Percentiles rank a stretch among this genome's conserved stretches.
Evolutionary conservation across 2,329 filamentous ascomycete genomes (phyloP).

Genomic region (Hymenoscyphus albidus): DNA sequence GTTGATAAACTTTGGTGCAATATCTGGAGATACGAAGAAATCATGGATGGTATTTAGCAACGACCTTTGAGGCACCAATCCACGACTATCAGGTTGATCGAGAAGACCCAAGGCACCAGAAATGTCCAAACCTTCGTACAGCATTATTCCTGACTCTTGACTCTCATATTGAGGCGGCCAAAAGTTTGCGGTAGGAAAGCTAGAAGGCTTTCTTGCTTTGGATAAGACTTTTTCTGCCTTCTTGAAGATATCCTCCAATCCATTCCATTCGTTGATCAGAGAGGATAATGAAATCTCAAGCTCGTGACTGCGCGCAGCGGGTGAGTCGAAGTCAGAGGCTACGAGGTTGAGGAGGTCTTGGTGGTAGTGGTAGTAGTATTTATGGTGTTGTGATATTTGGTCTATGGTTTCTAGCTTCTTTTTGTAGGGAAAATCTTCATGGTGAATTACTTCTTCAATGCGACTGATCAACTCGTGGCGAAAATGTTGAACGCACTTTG

Average conservation of each 20-base stretch:
- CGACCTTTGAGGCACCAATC: background rate
- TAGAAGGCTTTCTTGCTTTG: background rate
- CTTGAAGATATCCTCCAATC: background rate
- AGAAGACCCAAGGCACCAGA: background rate
- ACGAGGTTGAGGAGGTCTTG: background rate
- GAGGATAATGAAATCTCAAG: background rate
- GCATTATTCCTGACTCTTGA: background rate
- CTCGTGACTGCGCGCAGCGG: background rate
- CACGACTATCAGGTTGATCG: background rate
- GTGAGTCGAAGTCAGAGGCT: background rate
- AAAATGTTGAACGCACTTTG: background rate
- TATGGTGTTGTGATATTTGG: background rate
- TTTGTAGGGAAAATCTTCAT: background rate
- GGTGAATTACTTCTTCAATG: background rate
- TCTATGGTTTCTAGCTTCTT: background rate
- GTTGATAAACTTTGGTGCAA: slow-evolving; percentile 9
- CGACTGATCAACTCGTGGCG: background rate
- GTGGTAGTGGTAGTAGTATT: background rate
- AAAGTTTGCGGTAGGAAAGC: background rate
- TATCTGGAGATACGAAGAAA: slow-evolving; percentile 11
- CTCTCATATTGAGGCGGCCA: background rate
- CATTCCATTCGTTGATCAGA: background rate
- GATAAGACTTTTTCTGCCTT: background rate
- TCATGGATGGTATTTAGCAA: slow-evolving; percentile 3
- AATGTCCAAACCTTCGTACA: background rate